Base-by-base conservation (phyloP, 495 filamentous ascomycete species). In the Bacidia gigantensis region DNA sequence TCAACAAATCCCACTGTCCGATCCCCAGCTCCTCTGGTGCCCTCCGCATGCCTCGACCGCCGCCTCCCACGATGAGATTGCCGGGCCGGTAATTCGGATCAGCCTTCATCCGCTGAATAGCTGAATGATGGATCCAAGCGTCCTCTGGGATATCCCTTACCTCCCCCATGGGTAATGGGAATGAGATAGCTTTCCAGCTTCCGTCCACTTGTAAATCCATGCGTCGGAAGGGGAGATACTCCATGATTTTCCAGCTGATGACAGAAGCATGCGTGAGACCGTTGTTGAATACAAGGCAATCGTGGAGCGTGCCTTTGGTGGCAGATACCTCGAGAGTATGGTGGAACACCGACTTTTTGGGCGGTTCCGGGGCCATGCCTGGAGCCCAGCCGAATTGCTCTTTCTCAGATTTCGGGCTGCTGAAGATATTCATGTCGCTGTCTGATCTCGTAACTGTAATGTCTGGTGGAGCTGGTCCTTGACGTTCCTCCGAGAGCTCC, bases 111-210 rank as follows among this genome's bases (percentile, higher is more conserved):
- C 87, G 73, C 18, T 74, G 72, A 38, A 94, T 79, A 0, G 86
- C 88, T 9, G 78, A 83, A 32, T 78, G 73, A 58, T 94, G 87
- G 1, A 92, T 73, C 29, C 79, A 72, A 0, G 78, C 85, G 51
- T 80, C 72, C 9, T 75, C 65, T 0, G 87, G 87, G 11, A 94
- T 85, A 62, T 93, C 87, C 1, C 87, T 77, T 3, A 83, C 79
- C 62, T 92, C 87, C 22, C 87, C 87, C 43, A 78, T 77, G 0
- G 87, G 87, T 3, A 92, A 64, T 10, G 87, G 87, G 80, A 85
- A 89, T 20, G 78, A 67, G 53, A 93, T 90, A 0, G 83, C 80
- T 57, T 83, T 82, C 87, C 87, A 93, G 0, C 78, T 77, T 0
- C 86, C 86, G 54, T 90, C 81, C 2, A 70, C 50, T 46, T 78